Conservation (phyloP, 176 grass and related monocot genomes). For the Otatea glauca region DNA sequence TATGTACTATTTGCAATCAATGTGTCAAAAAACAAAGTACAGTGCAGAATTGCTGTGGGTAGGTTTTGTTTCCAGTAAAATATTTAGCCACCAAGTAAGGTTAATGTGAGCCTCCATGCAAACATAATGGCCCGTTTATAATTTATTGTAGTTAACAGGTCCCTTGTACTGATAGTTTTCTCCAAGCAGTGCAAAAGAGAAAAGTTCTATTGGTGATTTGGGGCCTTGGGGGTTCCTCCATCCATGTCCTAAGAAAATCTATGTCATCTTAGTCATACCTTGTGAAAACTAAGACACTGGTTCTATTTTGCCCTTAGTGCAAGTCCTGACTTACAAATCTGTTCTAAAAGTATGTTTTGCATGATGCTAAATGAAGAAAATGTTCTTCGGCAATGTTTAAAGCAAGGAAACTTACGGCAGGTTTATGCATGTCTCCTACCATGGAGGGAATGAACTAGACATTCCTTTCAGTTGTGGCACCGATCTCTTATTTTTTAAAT, state of each 20-base stretch:
- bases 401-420: neutral
- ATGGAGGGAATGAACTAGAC: neutral
- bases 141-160: neutral
- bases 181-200: neutral
- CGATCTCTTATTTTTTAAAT: neutral
- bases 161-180: neutral
- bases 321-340: neutral
- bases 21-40: neutral
- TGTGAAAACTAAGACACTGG: neutral
- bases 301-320: neutral
- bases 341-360: neutral
- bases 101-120: neutral
- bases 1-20: neutral
- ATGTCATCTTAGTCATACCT: neutral
- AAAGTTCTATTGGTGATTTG: neutral
- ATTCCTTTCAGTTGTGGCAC: neutral
- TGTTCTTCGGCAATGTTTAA: too few species aligned
- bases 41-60: conserved; percentile 9
- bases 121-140: neutral
- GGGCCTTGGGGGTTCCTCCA: neutral
- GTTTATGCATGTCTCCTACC: neutral
- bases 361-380: neutral
- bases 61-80: neutral
- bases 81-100: neutral
- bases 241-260: neutral